phyloP scores from a whole-genome alignment of 495 filamentous ascomycete species.

The Neurospora sp. region DNA sequence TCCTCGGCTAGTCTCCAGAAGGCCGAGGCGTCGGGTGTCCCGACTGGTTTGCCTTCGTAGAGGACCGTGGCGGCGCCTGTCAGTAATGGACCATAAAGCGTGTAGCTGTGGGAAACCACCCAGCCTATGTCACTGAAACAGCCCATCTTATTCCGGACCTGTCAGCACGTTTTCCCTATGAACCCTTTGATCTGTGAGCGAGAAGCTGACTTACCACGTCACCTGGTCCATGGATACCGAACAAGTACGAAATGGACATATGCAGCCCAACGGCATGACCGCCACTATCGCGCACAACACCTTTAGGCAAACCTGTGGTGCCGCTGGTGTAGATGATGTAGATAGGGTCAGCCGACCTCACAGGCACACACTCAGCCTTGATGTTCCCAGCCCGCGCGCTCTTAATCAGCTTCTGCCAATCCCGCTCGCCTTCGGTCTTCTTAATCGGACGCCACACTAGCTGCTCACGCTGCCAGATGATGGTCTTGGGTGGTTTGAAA shows the following conservation, averaged over 20 bases:
- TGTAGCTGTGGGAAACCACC: slow-evolving; percentile 80
- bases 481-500: slow-evolving; percentile 54
- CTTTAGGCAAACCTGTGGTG: slow-evolving; percentile 82
- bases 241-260: slow-evolving; percentile 67
- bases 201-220: slow-evolving; percentile 46
- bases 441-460: slow-evolving; percentile 58
- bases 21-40: slow-evolving; percentile 75
- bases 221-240: slow-evolving; percentile 66
- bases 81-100: slow-evolving; percentile 68
- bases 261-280: slow-evolving; percentile 83
- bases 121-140: slow-evolving; percentile 64
- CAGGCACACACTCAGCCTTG: slow-evolving; percentile 60
- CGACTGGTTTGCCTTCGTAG: slow-evolving; percentile 87
- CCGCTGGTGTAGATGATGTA: slow-evolving; percentile 89
- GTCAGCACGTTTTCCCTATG: background rate
- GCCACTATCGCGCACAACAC: slow-evolving; percentile 72
- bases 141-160: slow-evolving; percentile 10
- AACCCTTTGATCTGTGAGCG: background rate
- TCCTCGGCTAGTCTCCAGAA: slow-evolving; percentile 84
- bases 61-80: slow-evolving; percentile 78
- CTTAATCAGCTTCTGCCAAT: slow-evolving; percentile 68
- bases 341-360: slow-evolving; percentile 63
- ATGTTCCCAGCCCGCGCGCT: slow-evolving; percentile 54
- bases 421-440: slow-evolving; percentile 55
- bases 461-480: slow-evolving; percentile 70